Percentiles rank a stretch among this genome's conserved stretches.
Conservation (phyloP, 805 yeast species). For the Tetrapisispora pingtungensis region DNA sequence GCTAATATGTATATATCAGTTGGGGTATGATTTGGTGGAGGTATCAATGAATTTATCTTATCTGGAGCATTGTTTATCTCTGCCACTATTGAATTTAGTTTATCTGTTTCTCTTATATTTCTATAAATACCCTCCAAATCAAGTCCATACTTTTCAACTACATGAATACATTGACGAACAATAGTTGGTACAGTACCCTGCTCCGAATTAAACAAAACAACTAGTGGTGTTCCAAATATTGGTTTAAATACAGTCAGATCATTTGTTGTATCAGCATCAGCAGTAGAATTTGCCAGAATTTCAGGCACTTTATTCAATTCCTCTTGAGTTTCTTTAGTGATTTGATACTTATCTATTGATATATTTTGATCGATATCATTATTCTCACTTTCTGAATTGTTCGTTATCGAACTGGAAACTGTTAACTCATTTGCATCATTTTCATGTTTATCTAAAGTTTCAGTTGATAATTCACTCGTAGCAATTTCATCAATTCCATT, state of each 20-base stretch:
- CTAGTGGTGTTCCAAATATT: slow-evolving; percentile 78
- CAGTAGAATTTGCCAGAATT: no score
- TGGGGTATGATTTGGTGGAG: slow-evolving; percentile 50
- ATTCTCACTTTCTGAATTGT: no score
- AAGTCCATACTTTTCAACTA: slow-evolving; percentile 75
- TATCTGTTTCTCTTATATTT: slow-evolving; percentile 64
- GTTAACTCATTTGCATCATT: no score
- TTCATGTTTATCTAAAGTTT: not conserved
- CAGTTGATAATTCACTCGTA: not conserved
- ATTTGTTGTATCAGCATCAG: slow-evolving; percentile 28
- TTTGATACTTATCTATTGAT: not conserved
- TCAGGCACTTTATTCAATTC: slow-evolving; percentile 10
- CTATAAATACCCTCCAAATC: slow-evolving; percentile 86
- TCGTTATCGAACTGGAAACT: no score
- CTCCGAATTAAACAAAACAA: slow-evolving; percentile 63
- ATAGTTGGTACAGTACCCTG: slow-evolving; percentile 88
- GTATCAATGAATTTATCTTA: slow-evolving; percentile 44
- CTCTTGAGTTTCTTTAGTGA: slow-evolving; percentile 15
- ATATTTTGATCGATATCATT: no score
- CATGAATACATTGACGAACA: slow-evolving; percentile 79
- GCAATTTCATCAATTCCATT: not conserved
- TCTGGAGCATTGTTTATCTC: slow-evolving; percentile 68
- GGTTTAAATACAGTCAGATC: slow-evolving; percentile 26
- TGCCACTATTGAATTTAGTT: slow-evolving; percentile 63
- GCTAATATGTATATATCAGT: slow-evolving; percentile 85